These are phyloP conservation scores for Aspergillus haitiensis DNA, from an alignment of 495 filamentous ascomycete species.

Conservation along the genomic window DNA sequence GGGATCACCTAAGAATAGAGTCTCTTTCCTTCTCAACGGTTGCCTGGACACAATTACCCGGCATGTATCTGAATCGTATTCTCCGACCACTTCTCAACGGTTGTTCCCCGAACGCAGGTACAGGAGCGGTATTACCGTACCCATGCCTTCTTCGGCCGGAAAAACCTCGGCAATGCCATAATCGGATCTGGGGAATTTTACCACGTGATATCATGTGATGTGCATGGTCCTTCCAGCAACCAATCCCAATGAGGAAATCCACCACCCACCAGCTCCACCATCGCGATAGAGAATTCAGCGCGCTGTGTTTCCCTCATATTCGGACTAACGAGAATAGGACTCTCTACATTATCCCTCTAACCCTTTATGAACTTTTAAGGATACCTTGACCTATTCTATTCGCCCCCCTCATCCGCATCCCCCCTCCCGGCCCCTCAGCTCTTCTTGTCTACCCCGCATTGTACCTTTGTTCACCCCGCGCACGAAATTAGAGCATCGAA, in stretches of 20 bases:
- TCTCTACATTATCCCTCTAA: neutral
- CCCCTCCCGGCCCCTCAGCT: neutral
- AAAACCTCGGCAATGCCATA: constrained; percentile 11
- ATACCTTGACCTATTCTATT: neutral
- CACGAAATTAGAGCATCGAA: neutral
- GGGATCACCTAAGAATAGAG: neutral
- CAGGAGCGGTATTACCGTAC: constrained; percentile 19
- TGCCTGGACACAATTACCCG: constrained; percentile 23
- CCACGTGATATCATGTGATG: constrained; percentile 27
- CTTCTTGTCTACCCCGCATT: neutral
- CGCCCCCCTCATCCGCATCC: neutral
- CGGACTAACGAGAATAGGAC: neutral
- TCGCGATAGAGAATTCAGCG: constrained; percentile 19
- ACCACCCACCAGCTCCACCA: constrained; percentile 18
- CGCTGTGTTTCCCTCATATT: neutral
- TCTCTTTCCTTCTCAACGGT: neutral
- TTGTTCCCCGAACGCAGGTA: constrained; percentile 15
- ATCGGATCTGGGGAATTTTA: constrained; percentile 16
- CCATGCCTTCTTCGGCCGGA: neutral
- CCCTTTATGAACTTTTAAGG: neutral
- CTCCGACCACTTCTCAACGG: constrained; percentile 14
- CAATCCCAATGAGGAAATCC: constrained; percentile 11
- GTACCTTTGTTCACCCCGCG: neutral
- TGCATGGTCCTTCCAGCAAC: neutral
- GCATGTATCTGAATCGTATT: constrained; percentile 15